Evolutionary conservation across 75 land plant species (phyloP).

Genomic region (Pinus taeda): DNA sequence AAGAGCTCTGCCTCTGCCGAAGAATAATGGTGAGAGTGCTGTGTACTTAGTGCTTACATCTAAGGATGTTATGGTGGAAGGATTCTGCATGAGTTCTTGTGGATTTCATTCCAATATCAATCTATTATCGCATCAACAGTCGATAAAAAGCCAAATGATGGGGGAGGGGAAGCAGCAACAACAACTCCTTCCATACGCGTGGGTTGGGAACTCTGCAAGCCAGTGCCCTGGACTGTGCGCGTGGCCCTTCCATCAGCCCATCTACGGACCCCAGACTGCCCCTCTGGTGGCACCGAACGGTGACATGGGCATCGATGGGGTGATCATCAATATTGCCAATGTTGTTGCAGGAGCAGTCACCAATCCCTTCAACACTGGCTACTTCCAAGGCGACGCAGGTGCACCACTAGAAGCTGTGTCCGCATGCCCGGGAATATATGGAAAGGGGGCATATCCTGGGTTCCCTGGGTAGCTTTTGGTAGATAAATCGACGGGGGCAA

Average conservation of each 20-base stretch:
- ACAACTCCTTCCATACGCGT: slow-evolving; percentile 19
- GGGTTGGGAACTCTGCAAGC: slow-evolving; percentile 20
- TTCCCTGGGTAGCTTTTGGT: slow-evolving; percentile 27
- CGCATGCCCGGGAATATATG: slow-evolving; percentile 30
- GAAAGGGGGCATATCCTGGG: slow-evolving; percentile 34
- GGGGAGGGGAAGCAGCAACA: not conserved
- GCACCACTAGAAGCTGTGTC: slow-evolving; percentile 22
- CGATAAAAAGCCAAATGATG: slow-evolving; percentile 2
- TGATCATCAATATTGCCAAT: slow-evolving; percentile 23
- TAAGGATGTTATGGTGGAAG: slow-evolving; percentile 34
- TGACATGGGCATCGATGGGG: slow-evolving; percentile 26
- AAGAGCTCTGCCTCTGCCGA: not conserved
- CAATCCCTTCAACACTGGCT: slow-evolving; percentile 22
- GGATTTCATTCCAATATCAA: slow-evolving; percentile 16
- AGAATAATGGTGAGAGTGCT: slow-evolving; percentile 8
- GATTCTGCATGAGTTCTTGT: slow-evolving; percentile 45
- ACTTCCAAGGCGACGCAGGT: slow-evolving; percentile 16
- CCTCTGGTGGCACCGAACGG: slow-evolving; percentile 26
- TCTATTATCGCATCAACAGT: not conserved
- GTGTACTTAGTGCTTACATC: slow-evolving; percentile 45
- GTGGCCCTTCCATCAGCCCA: slow-evolving; percentile 24
- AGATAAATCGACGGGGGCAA: slow-evolving; percentile 23
- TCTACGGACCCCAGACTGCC: slow-evolving; percentile 17
- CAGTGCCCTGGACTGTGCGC: slow-evolving; percentile 27
- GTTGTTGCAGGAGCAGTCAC: slow-evolving; percentile 22